phyloP scores from a whole-genome alignment of 2,329 filamentous ascomycete genomes.

The Colletotrichum cordylinicola region DNA sequence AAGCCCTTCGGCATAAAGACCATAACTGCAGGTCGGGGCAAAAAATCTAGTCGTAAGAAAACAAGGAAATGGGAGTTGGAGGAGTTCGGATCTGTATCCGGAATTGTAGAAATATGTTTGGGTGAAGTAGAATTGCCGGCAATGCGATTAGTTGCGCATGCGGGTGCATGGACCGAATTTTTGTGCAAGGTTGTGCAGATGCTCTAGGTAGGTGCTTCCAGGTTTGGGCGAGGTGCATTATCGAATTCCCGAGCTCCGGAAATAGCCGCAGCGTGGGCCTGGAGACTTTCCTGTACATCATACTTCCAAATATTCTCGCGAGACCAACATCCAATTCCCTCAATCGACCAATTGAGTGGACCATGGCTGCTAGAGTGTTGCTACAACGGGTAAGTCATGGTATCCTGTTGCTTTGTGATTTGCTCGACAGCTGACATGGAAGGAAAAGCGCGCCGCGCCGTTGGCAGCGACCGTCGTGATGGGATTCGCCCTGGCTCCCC shows the following conservation, averaged over 20 bases:
- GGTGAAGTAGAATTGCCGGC: neutral
- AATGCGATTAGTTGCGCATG: slow-evolving; percentile 4
- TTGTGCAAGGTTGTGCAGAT: slow-evolving; percentile 12
- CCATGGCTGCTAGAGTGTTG: slow-evolving; percentile 67
- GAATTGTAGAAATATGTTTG: neutral
- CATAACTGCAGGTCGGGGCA: neutral
- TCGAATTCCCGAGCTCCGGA: slow-evolving; percentile 29
- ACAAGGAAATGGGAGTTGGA: slow-evolving; percentile 16
- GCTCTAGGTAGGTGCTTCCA: neutral
- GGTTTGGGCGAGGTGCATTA: slow-evolving; percentile 12
- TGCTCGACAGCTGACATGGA: slow-evolving; percentile 3
- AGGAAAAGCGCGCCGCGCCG: slow-evolving; percentile 56
- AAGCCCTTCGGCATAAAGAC: neutral
- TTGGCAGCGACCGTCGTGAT: slow-evolving; percentile 58
- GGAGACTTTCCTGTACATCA: slow-evolving; percentile 19
- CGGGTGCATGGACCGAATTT: slow-evolving; percentile 8
- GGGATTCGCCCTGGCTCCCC: slow-evolving; percentile 52
- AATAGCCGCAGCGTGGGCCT: slow-evolving; percentile 30
- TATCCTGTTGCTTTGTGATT: neutral
- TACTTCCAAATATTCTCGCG: slow-evolving; percentile 25
- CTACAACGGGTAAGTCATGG: slow-evolving; percentile 55
- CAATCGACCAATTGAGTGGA: slow-evolving; percentile 52
- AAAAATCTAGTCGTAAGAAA: neutral
- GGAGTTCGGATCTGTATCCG: neutral
- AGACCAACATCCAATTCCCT: slow-evolving; percentile 25